These are phyloP conservation scores for Camellia japonica DNA, from an alignment of 148 eudicot species.

Conservation along the genomic window DNA sequence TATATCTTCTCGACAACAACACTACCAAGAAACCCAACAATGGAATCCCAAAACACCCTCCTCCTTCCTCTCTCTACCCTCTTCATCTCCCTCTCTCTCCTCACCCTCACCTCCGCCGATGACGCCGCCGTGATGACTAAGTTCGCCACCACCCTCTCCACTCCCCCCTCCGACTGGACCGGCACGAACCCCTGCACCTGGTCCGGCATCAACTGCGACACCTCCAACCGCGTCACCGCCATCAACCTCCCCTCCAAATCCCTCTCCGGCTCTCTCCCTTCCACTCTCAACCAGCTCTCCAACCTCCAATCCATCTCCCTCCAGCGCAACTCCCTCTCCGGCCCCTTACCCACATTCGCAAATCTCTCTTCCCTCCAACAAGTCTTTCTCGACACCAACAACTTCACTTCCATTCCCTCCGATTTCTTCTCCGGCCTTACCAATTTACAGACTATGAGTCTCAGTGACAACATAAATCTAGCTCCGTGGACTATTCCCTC, in stretches of 20 bases:
- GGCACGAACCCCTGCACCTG: conserved; percentile 46
- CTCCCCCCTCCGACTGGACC: conserved; percentile 52
- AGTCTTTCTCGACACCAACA: conserved; percentile 41
- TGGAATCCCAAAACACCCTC: neutral
- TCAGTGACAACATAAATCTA: conserved; percentile 36
- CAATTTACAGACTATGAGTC: conserved; percentile 33
- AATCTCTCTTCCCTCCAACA: conserved; percentile 34
- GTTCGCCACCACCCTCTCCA: conserved; percentile 34
- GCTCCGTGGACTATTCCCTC: conserved; percentile 49
- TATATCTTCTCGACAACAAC: neutral
- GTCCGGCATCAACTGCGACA: conserved; percentile 51
- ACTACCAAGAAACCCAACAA: neutral
- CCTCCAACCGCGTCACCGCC: conserved; percentile 34
- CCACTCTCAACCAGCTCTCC: conserved; percentile 46
- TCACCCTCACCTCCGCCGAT: conserved; percentile 33
- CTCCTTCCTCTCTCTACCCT: neutral
- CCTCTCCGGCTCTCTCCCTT: conserved; percentile 50
- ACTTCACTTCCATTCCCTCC: conserved; percentile 39
- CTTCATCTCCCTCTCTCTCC: conserved; percentile 17
- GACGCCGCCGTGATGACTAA: conserved; percentile 47
- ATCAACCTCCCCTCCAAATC: conserved; percentile 45
- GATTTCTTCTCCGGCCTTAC: conserved; percentile 49
- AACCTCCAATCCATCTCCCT: conserved; percentile 46
- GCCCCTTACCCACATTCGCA: conserved; percentile 52
- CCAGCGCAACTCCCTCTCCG: conserved; percentile 52